A percentile compares a stretch with the other conserved stretches of the same genome.
Evolutionary conservation across 768 basidiomycete species (phyloP).

Genomic region (Lactarius trivialis): DNA sequence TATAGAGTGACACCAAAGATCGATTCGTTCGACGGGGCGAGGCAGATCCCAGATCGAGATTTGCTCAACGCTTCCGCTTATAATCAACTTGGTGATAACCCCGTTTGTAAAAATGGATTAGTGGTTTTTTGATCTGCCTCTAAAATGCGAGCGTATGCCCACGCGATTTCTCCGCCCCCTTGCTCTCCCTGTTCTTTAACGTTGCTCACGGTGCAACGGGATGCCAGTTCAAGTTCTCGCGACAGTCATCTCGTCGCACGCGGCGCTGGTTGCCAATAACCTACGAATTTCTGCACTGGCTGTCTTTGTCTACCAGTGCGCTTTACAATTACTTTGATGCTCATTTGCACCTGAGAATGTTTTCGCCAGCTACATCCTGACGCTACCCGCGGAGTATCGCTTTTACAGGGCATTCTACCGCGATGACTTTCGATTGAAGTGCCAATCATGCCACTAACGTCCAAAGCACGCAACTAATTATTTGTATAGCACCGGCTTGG

Average conservation of each 20-base stretch:
- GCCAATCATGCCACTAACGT: too few species aligned
- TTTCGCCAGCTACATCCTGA: conserved; percentile 9
- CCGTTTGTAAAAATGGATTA: not conserved
- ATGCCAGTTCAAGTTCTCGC: not conserved
- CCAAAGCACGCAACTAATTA: not conserved
- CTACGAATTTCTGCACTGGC: conserved; percentile 3
- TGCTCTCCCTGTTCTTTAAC: not conserved
- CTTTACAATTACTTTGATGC: not conserved
- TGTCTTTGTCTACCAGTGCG: conserved; percentile 12
- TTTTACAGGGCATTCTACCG: conserved; percentile 7
- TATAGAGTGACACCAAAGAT: not conserved
- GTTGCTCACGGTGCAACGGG: not conserved
- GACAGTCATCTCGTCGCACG: not conserved
- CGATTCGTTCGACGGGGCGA: too few species aligned
- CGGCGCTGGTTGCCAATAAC: not conserved
- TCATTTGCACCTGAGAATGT: not conserved
- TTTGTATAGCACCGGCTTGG: not conserved
- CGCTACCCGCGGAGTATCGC: conserved; percentile 18
- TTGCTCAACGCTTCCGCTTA: not conserved
- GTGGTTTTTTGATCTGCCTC: not conserved
- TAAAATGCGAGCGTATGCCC: not conserved
- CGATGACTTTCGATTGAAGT: not conserved
- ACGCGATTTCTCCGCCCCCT: not conserved
- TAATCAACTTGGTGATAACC: not conserved
- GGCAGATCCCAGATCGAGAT: not conserved